These are phyloP conservation scores for Funneliformis caledonium DNA, from an alignment of 371 early-diverging fungal genomes.

Conservation along the genomic window DNA sequence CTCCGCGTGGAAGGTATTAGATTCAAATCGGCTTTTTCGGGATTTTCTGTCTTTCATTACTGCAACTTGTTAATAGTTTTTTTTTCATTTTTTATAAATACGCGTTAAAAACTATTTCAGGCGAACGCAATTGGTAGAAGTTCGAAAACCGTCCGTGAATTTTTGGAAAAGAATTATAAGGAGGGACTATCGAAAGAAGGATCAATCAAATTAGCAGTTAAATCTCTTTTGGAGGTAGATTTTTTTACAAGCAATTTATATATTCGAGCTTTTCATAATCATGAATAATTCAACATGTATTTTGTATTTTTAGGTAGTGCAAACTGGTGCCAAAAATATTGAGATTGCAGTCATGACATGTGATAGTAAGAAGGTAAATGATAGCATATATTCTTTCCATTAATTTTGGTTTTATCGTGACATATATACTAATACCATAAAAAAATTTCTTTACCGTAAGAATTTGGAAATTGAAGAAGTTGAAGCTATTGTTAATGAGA, in stretches of 20 bases:
- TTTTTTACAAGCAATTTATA: background rate
- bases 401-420: background rate
- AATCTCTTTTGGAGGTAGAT: constrained; percentile 85
- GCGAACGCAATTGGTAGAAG: constrained; percentile 97
- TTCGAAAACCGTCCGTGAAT: constrained; percentile 96
- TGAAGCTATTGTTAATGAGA: constrained; percentile 80
- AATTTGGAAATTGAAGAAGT: constrained; percentile 81
- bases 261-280: background rate
- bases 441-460: constrained; percentile 44
- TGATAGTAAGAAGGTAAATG: constrained; percentile 54
- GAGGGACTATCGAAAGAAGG: constrained; percentile 82
- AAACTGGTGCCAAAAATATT: constrained; percentile 98
- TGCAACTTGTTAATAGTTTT: background rate
- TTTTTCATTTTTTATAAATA: background rate
- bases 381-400: background rate
- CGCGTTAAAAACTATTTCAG: constrained; percentile 36
- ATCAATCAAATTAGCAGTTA: constrained; percentile 89
- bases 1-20: constrained; percentile 90
- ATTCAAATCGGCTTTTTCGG: background rate
- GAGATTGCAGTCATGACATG: constrained; percentile 92
- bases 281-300: background rate
- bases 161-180: constrained; percentile 96
- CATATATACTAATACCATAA: background rate
- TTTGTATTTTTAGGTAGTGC: constrained; percentile 75
- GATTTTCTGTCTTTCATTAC: background rate